phyloP scores from a whole-genome alignment of 805 yeast genomes.

The Kodamaea kaohsiungensis region DNA sequence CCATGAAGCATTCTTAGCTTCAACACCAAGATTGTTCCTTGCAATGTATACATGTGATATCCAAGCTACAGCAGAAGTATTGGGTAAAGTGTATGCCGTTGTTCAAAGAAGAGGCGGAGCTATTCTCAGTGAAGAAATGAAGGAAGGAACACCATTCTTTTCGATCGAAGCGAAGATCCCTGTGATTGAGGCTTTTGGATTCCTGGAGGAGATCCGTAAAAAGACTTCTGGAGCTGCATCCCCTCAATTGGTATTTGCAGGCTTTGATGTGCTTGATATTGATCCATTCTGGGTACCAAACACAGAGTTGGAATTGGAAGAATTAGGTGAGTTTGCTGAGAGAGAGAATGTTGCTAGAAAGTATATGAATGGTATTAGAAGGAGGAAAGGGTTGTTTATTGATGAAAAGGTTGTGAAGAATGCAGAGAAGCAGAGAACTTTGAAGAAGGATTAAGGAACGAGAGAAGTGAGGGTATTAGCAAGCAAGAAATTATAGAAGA shows the following conservation, averaged over 20 bases:
- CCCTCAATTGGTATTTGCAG: conserved; percentile 90
- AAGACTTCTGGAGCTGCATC: conserved; percentile 95
- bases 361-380: conserved; percentile 80
- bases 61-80: conserved; percentile 90
- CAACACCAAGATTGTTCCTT: conserved; percentile 88
- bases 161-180: conserved; percentile 84
- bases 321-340: conserved; percentile 89
- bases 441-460: conserved; percentile 59
- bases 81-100: conserved; percentile 94
- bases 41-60: conserved; percentile 95
- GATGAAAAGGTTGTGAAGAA: conserved; percentile 88
- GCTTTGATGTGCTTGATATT: conserved; percentile 80
- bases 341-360: conserved; percentile 86
- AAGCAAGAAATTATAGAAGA: not conserved
- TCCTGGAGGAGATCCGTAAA: conserved; percentile 91
- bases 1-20: conserved; percentile 66
- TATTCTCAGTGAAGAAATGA: conserved; percentile 89
- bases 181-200: conserved; percentile 94
- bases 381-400: conserved; percentile 84
- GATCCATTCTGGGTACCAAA: conserved; percentile 99
- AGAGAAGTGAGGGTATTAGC: not conserved
- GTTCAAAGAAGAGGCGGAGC: conserved; percentile 86
- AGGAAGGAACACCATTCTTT: conserved; percentile 97
- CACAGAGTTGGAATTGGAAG: conserved; percentile 94
- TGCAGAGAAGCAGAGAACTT: conserved; percentile 92